Evolutionary conservation across 2,329 filamentous ascomycete species (phyloP).

Genomic region (Talaromyces sp.): DNA sequence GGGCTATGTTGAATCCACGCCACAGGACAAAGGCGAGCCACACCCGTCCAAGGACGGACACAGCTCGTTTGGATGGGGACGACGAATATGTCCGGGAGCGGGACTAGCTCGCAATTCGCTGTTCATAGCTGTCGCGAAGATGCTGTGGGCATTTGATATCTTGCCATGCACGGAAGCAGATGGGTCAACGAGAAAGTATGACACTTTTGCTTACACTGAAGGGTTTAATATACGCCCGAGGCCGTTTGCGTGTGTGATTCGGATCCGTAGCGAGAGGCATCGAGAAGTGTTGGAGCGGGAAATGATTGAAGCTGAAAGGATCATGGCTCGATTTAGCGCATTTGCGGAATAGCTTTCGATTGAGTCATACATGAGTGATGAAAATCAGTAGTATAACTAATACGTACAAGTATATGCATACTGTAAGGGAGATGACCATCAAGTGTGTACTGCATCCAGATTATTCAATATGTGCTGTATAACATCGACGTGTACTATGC

Average conservation of each 20-base stretch:
- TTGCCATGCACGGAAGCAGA: constrained; percentile 10
- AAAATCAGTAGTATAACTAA: too few species aligned
- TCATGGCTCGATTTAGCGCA: constrained; percentile 3
- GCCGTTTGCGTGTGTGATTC: constrained; percentile 14
- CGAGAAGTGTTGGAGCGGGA: constrained; percentile 8
- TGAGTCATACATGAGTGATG: background rate
- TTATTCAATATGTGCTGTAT: too few species aligned
- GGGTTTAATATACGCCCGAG: constrained; percentile 16
- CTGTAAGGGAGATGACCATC: too few species aligned
- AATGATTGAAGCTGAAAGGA: constrained; percentile 4
- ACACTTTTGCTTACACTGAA: constrained; percentile 16
- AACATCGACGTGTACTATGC: too few species aligned
- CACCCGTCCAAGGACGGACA: constrained; percentile 31
- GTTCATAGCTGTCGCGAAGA: constrained; percentile 22
- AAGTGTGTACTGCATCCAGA: too few species aligned
- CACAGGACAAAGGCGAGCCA: constrained; percentile 9
- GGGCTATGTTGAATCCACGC: constrained; percentile 1
- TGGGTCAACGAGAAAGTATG: constrained; percentile 14
- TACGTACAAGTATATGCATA: too few species aligned
- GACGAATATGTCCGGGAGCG: constrained; percentile 45
- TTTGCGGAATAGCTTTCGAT: background rate
- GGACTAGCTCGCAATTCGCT: constrained; percentile 49
- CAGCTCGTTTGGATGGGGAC: constrained; percentile 48
- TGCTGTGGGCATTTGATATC: constrained; percentile 19
- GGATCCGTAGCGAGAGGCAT: constrained; percentile 9